A percentile compares a stretch with the other conserved stretches of the same genome.
These are phyloP conservation scores for Myriosclerotinia curreyana DNA, from an alignment of 2,329 filamentous ascomycete genomes.

Conservation along the genomic window DNA sequence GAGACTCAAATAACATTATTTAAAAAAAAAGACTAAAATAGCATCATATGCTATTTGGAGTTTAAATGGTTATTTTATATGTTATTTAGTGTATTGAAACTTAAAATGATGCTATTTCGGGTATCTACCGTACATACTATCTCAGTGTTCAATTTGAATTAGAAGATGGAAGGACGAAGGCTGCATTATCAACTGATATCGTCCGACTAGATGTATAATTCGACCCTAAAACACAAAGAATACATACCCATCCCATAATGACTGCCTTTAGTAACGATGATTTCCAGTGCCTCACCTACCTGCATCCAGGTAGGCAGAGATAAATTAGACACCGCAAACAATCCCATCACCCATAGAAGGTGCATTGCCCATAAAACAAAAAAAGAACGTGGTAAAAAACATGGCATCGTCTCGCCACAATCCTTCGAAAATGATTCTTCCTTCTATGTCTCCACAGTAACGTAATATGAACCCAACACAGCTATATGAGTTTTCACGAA, in stretches of 20 bases:
- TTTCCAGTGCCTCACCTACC: neutral
- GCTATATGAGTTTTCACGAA: neutral
- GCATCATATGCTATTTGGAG: too few relatives aligned
- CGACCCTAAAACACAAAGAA: neutral
- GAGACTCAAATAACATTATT: too few relatives aligned
- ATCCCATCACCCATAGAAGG: neutral
- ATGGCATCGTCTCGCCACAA: neutral
- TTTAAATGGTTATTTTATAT: too few relatives aligned
- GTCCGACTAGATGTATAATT: neutral
- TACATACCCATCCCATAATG: neutral
- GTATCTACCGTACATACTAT: too few relatives aligned
- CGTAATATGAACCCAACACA: neutral
- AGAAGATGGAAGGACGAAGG: too few relatives aligned
- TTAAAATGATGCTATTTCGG: too few relatives aligned
- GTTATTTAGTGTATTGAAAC: too few relatives aligned
- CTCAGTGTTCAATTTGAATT: neutral
- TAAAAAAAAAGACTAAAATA: too few relatives aligned
- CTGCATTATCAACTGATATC: neutral
- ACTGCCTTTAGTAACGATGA: neutral
- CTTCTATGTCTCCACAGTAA: neutral
- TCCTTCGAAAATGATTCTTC: neutral
- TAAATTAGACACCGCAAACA: too few relatives aligned
- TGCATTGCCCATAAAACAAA: neutral
- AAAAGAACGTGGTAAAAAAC: too few relatives aligned
- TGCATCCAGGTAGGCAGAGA: rapidly evolving